Evolutionary conservation across 352 stramenopile species (phyloP).

Genomic region (Phytophthora hybrid): DNA sequence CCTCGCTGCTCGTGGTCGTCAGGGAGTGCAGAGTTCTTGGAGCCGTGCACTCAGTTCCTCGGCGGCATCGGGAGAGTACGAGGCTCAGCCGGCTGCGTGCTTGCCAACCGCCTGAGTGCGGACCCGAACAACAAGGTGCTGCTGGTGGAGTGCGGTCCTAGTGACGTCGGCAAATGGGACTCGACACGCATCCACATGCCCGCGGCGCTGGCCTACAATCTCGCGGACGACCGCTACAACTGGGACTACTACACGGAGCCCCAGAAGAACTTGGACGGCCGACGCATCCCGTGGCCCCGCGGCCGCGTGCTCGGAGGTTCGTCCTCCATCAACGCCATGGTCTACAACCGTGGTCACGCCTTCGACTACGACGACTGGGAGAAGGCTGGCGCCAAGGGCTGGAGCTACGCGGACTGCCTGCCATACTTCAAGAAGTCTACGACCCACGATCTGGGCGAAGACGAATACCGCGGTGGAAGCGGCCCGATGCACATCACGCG

Average conservation of each 20-base stretch:
- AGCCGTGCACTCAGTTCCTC: constrained; percentile 35
- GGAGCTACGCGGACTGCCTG: constrained; percentile 83
- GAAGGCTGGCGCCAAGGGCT: constrained; percentile 61
- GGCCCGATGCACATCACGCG: constrained; percentile 73
- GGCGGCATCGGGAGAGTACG: constrained; percentile 50
- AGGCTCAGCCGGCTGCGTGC: constrained; percentile 89
- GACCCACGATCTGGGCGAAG: constrained; percentile 63
- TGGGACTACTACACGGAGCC: constrained; percentile 84
- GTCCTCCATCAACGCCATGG: constrained; percentile 89
- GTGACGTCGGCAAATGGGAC: constrained; percentile 77
- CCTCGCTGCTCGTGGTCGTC: neutral
- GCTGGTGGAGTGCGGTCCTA: constrained; percentile 89
- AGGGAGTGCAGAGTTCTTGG: neutral
- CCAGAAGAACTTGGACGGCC: constrained; percentile 77
- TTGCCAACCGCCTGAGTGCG: constrained; percentile 88
- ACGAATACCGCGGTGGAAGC: constrained; percentile 76
- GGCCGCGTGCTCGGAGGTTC: constrained; percentile 85
- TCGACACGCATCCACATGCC: constrained; percentile 89
- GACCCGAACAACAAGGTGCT: constrained; percentile 82
- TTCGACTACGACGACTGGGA: constrained; percentile 86
- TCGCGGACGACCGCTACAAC: constrained; percentile 84
- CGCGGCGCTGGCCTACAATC: constrained; percentile 77
- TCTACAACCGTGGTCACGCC: constrained; percentile 85
- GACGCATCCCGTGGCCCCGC: constrained; percentile 74
- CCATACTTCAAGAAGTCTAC: constrained; percentile 88